Evolutionary conservation across 306 rosid genomes (phyloP), one percentile per base, ranked within the genome.

Genomic region (Luffa acutangula): DNA sequence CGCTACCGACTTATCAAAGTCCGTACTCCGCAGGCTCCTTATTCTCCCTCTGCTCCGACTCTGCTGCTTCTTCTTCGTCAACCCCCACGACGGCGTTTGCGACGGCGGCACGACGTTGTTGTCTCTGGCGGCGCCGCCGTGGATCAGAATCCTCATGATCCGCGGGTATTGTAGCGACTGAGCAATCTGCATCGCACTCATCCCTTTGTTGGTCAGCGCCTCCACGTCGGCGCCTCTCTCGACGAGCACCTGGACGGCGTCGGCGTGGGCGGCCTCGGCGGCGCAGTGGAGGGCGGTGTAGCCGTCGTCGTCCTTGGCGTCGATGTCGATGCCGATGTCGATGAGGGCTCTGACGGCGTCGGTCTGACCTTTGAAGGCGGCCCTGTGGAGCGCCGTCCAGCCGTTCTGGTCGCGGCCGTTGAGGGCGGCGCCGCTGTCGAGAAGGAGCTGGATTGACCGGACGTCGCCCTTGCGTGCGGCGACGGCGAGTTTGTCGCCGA

Each of bases 211-310:
- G 0, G 98, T 94, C 65, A 85, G 72, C 1, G 93, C 91, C 56
- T 92, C 97, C 2, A 82, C 90, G 42, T 91, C 92, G 0, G 87
- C 94, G 43, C 96, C 96, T 77, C 85, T 94, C 90, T 94, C 89
- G 64, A 92, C 89, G 81, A 94, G 77, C 80, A 90, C 39, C 82
- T 92, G 93, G 0, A 85, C 87, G 65, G 87, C 90, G 11, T 92
- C 92, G 0, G 82, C 87, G 3, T 94, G 90, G 2, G 97, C 97
- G 0, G 93, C 85, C 79, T 94, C 97, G 3, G 76, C 92, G 0
- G 88, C 98, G 17, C 96, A 90, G 25, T 94, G 97, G 81, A 92
- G 80, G 0, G 98, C 94, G 0, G 97, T 94, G 80, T 94, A 92
- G 6, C 98, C 97, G 4, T 94, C 96, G 58, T 86, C 92, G 51